A percentile compares a stretch with the other conserved stretches of the same genome.
These are phyloP conservation scores for Cutaneotrichosporon cutaneum DNA, from an alignment of 1,284 basidiomycete genomes.

Conservation along the genomic window DNA sequence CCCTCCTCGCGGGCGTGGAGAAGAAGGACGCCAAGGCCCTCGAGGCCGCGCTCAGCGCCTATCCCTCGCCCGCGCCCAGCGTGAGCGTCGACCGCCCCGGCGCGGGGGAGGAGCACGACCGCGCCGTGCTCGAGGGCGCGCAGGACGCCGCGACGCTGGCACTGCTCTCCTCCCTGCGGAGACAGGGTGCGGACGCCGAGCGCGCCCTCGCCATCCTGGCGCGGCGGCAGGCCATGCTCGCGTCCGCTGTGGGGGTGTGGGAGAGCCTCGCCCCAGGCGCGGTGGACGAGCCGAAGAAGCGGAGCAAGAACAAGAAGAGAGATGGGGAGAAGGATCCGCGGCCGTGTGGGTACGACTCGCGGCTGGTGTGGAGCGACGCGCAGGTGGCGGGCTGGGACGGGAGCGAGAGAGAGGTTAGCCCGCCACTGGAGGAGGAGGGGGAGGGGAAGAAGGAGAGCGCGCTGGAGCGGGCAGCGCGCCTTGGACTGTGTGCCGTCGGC, in stretches of 20 bases:
- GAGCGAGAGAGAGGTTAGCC: not conserved
- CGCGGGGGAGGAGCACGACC: not conserved
- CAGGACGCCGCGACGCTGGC: constrained; percentile 5
- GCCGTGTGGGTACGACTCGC: constrained; percentile 42
- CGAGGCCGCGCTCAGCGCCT: constrained; percentile 15
- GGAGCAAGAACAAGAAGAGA: constrained; percentile 29
- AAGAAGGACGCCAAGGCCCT: constrained; percentile 36
- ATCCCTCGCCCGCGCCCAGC: constrained; percentile 32
- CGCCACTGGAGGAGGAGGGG: constrained; percentile 1
- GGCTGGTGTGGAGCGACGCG: constrained; percentile 38
- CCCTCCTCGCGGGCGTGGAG: constrained; percentile 27
- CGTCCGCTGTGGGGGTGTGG: constrained; percentile 26
- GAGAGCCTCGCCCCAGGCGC: constrained; percentile 21
- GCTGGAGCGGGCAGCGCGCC: not conserved
- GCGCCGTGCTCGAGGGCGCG: not conserved
- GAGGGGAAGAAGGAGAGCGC: constrained; percentile 2
- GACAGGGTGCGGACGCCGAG: constrained; percentile 24
- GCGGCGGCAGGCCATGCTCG: constrained; percentile 35
- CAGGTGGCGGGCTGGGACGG: constrained; percentile 27
- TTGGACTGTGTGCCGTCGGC: constrained; percentile 25
- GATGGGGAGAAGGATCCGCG: constrained; percentile 30
- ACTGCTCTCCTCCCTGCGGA: constrained; percentile 17
- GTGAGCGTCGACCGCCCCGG: constrained; percentile 19
- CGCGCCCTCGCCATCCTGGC: constrained; percentile 27
- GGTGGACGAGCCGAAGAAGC: constrained; percentile 26